Base-by-base conservation (phyloP, 2,329 filamentous ascomycete genomes). In the Trichoderma atroviride region DNA sequence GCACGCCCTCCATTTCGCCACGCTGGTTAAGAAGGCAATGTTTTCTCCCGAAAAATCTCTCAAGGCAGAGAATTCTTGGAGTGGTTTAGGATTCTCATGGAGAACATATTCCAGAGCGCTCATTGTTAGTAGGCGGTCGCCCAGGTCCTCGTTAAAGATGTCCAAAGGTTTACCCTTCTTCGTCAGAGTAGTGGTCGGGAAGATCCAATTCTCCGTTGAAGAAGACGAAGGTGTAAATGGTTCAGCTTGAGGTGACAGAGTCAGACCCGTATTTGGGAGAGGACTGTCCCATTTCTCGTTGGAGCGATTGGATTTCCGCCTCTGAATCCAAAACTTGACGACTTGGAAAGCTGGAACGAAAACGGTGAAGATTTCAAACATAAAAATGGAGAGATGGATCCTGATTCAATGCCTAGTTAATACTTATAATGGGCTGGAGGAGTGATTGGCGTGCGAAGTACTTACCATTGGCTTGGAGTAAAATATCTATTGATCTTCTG, bases 31-130 rank as follows among this genome's bases (percentile, higher is more conserved):
- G 76, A 91, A 91, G 43, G 88, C 85, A 72, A 91, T 88, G 75
- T 92, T 92, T 76, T 92, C 89, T 13, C 88, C 89, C 0, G 89
- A 91, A 74, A 92, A 91, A 72, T 92, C 89, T 52, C 85, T 83
- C 0, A 86, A 81, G 0, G 89, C 89, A 0, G 89, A 89, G 75
- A 90, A 92, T 60, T 87, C 79, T 69, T 89, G 87, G 0, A 92
- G 82, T 0, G 87, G 86, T 1, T 83, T 81, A 0, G 87, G 85
- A 74, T 90, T 88, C 61, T 83, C 81, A 59, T 83, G 80, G 0
- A 92, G 81, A 11, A 87, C 85, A 69, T 86, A 82, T 71, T 91
- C 88, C 3, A 91, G 83, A 0, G 88, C 87, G 33, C 82, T 81
- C 85, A 90, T 89, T 59, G 86, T 87, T 55, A 86, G 80, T 63